These are phyloP conservation scores for Clonostachys byssicola DNA, from an alignment of 2,329 filamentous ascomycete genomes.

Conservation along the genomic window DNA sequence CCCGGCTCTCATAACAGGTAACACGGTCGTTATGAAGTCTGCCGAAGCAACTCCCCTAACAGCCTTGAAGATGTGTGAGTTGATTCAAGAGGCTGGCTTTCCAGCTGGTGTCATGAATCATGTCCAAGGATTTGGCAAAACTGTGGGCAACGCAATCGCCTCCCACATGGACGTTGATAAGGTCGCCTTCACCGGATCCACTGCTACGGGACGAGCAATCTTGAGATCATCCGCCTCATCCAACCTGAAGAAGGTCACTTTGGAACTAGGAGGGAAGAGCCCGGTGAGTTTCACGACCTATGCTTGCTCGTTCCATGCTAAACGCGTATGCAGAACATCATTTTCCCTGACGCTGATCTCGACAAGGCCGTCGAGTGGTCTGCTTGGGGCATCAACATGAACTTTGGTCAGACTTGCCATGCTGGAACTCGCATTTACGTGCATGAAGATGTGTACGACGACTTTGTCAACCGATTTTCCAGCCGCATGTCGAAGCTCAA, in stretches of 20 bases:
- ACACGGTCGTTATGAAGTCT: constrained; percentile 48
- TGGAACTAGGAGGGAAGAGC: constrained; percentile 40
- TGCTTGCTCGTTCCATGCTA: background rate
- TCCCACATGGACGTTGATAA: constrained; percentile 32
- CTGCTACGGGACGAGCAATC: constrained; percentile 60
- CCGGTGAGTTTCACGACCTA: constrained; percentile 11
- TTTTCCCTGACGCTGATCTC: constrained; percentile 41
- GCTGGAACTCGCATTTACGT: constrained; percentile 3
- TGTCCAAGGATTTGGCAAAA: constrained; percentile 2
- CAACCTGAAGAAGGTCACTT: constrained; percentile 37
- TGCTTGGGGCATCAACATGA: constrained; percentile 4
- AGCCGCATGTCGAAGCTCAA: constrained; percentile 26
- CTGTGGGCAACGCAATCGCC: constrained; percentile 3
- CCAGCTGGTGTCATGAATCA: constrained; percentile 5
- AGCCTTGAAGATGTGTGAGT: constrained; percentile 6
- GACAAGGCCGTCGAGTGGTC: constrained; percentile 27
- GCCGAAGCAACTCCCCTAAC: constrained; percentile 49
- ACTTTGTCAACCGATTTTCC: constrained; percentile 1
- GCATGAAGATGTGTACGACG: constrained; percentile 2
- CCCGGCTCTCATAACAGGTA: constrained; percentile 42
- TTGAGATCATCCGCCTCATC: constrained; percentile 47
- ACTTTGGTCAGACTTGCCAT: constrained; percentile 8
- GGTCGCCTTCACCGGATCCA: constrained; percentile 68
- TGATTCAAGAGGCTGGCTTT: constrained; percentile 5
- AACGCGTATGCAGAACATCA: constrained; percentile 17